phyloP scores from a whole-genome alignment of 2,329 filamentous ascomycete genomes.

The Zymoseptoria passerinii region DNA sequence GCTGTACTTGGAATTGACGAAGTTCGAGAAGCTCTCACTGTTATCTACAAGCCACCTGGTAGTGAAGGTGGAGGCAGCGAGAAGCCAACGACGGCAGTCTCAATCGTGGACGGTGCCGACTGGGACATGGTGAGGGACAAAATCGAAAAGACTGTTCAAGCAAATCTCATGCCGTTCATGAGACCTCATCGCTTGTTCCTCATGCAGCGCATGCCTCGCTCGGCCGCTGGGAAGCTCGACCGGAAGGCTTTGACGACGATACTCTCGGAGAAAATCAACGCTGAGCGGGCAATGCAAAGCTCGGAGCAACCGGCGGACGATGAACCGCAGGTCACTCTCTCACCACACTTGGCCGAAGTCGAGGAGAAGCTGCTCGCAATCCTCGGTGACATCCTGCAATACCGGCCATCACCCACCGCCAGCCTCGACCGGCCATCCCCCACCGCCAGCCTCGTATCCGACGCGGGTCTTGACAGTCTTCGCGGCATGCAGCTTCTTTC shows the following conservation, averaged over 20 bases:
- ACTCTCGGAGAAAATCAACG: slow-evolving; percentile 1
- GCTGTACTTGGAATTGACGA: slow-evolving; percentile 1
- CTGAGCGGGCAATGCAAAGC: neutral
- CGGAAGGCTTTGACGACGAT: slow-evolving; percentile 4
- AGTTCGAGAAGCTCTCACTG: slow-evolving; percentile 3
- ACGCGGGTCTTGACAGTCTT: slow-evolving; percentile 3
- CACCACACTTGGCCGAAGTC: neutral
- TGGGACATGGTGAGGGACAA: neutral
- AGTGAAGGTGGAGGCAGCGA: slow-evolving; percentile 7
- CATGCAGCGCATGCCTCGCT: slow-evolving; percentile 4
- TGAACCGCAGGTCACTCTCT: neutral
- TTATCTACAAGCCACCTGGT: slow-evolving; percentile 2
- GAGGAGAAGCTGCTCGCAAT: neutral
- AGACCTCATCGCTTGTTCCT: slow-evolving; percentile 2
- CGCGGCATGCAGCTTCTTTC: slow-evolving; percentile 4
- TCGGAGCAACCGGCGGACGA: neutral
- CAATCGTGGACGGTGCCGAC: neutral
- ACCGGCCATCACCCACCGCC: neutral
- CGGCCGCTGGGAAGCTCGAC: slow-evolving; percentile 4
- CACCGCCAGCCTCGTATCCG: too few relatives aligned
- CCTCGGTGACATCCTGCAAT: neutral
- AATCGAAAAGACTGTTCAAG: slow-evolving; percentile 1
- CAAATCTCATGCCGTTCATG: slow-evolving; percentile 3
- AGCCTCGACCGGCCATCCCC: too few relatives aligned
- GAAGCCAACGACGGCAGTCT: slow-evolving; percentile 6